Base-by-base conservation (phyloP, 1,284 basidiomycete genomes). In the Melampsora larici-populina region DNA sequence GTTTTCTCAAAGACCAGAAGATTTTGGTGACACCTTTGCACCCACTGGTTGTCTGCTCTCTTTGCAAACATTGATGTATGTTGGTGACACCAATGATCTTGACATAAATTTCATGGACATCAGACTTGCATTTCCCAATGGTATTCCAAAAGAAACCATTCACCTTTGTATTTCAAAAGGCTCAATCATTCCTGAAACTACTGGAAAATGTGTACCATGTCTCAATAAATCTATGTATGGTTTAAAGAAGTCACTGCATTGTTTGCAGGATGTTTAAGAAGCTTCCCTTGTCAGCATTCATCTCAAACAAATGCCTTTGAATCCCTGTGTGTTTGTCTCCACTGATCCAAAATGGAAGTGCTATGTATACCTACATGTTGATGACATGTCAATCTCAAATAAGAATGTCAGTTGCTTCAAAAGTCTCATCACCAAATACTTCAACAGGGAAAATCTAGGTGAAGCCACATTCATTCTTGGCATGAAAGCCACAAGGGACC, bases 151-250 rank as follows among this genome's bases (percentile, higher is more conserved):
- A 8, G 62, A 63, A 26, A 63, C n/a, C 3, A 63, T 8, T 8
- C 24, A 63, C 24, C 7, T 63, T 3, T 18, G 26, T 21, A 29
- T 63, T 26, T 21, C 62, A 21, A 33, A 63, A 33, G 62, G 62
- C 7, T 24, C n/a, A 17, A 33, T 5, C 18, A 55, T 55, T 6
- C 31, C 29, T 8, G 24, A 26, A 6, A 26, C 29, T 7, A 63
- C 5, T 8, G 24, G 5, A 5, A 63, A 63, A 24, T 26, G 6
- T 7, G n/a, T 63, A 3, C 24, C 18, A 18, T 18, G 31, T 4
- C 29, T 75, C 5, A 55, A 67, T 3, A 67, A 67, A 8, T 75
- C 51, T 2, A 51, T 75, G 1, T 75, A 75, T 51, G 64, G 72
- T 24, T 48, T 67, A 9, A 66, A 67, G 26, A 63, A 75, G 40